phyloP scores from a whole-genome alignment of 1,284 basidiomycete genomes.

The Afroboletus lepidellus region DNA sequence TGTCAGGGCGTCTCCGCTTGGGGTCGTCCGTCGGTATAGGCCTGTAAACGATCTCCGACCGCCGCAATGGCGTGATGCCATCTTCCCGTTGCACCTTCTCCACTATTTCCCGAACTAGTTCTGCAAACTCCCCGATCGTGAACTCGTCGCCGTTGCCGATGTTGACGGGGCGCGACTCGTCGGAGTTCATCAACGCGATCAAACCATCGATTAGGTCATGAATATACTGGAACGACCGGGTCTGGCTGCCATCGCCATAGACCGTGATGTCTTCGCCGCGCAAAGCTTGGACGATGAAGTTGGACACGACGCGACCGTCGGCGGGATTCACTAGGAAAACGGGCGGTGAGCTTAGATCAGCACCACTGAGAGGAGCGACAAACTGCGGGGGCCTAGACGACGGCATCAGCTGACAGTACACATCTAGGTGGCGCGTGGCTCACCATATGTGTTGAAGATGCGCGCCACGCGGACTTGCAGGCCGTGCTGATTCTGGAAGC shows the following conservation, averaged over 20 bases:
- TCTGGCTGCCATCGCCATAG: slow-evolving; percentile 95
- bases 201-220: slow-evolving; percentile 82
- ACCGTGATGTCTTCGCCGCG: slow-evolving; percentile 95
- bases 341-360: slow-evolving; percentile 9
- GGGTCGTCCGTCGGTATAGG: slow-evolving; percentile 93
- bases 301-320: slow-evolving; percentile 96
- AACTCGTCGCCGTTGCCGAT: slow-evolving; percentile 94
- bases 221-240: slow-evolving; percentile 94
- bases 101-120: slow-evolving; percentile 84
- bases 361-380: slow-evolving; percentile 17
- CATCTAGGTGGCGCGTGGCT: slow-evolving; percentile 10
- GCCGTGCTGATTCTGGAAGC: slow-evolving; percentile 90
- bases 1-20: slow-evolving; percentile 90
- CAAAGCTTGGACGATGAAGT: slow-evolving; percentile 96
- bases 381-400: slow-evolving; percentile 47
- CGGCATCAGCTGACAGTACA: neutral
- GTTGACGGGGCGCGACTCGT: slow-evolving; percentile 91
- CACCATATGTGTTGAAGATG: slow-evolving; percentile 91
- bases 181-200: slow-evolving; percentile 90
- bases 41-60: slow-evolving; percentile 77
- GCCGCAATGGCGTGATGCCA: slow-evolving; percentile 54
- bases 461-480: slow-evolving; percentile 95
- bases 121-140: slow-evolving; percentile 88
- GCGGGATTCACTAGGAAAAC: slow-evolving; percentile 82
- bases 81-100: slow-evolving; percentile 87